A percentile compares a stretch with the other conserved stretches of the same genome.
Evolutionary conservation across 2,329 filamentous ascomycete genomes (phyloP).

Genomic region (Pseudogymnoascus destructans): DNA sequence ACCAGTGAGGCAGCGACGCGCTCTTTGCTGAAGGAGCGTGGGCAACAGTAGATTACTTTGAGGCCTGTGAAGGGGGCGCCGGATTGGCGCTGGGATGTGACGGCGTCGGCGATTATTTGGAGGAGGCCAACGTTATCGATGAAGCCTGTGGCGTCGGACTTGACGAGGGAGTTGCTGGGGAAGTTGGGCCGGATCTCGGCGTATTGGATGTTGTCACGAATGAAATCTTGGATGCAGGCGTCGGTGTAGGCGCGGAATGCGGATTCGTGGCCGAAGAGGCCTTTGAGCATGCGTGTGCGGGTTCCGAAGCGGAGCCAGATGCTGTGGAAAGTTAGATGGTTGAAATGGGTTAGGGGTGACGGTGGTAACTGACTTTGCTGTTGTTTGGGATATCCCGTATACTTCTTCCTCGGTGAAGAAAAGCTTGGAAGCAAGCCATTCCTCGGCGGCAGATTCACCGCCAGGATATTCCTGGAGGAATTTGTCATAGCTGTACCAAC

Average conservation of each 20-base stretch:
- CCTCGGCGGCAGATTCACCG: slow-evolving; percentile 27
- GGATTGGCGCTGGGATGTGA: slow-evolving; percentile 31
- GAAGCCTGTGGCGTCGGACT: slow-evolving; percentile 38
- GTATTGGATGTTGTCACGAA: slow-evolving; percentile 54
- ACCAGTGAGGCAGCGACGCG: slow-evolving; percentile 40
- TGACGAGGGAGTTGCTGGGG: slow-evolving; percentile 50
- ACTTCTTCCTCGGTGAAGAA: slow-evolving; percentile 48
- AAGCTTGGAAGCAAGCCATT: slow-evolving; percentile 50
- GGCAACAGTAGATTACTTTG: slow-evolving; percentile 61
- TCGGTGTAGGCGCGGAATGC: slow-evolving; percentile 50
- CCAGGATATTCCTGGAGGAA: slow-evolving; percentile 31
- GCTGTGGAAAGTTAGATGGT: slow-evolving; percentile 24
- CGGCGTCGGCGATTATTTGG: slow-evolving; percentile 43
- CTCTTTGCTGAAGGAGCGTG: slow-evolving; percentile 40
- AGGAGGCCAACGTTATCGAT: slow-evolving; percentile 48
- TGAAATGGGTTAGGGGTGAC: not conserved
- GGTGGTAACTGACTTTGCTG: slow-evolving; percentile 36
- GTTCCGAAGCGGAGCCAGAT: slow-evolving; percentile 52
- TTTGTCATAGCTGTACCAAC: slow-evolving; percentile 33
- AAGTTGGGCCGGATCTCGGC: slow-evolving; percentile 60
- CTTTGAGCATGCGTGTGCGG: slow-evolving; percentile 60
- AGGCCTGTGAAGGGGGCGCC: slow-evolving; percentile 44
- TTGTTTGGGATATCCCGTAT: slow-evolving; percentile 35
- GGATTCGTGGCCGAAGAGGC: slow-evolving; percentile 52
- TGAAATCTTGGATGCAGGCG: slow-evolving; percentile 46